Percentiles rank a stretch among this genome's conserved stretches.
Conservation (phyloP, 2,329 filamentous ascomycete genomes). For the Shiraia sp. region DNA sequence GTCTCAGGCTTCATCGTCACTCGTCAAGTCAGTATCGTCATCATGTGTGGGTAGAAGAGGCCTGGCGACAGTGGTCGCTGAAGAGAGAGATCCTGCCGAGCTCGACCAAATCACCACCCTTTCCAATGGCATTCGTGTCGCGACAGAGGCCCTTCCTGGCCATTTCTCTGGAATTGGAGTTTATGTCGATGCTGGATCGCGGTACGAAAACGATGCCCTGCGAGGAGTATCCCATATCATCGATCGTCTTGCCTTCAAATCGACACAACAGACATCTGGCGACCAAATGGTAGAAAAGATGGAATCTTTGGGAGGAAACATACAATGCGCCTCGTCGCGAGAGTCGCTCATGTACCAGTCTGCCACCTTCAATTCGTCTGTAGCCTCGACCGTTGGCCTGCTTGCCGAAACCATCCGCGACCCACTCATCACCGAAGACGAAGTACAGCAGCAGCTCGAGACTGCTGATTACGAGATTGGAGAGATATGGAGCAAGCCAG, state of each 20-base stretch:
- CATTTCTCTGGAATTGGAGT: slow-evolving; percentile 95
- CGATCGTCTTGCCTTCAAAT: slow-evolving; percentile 93
- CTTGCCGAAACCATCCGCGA: slow-evolving; percentile 93
- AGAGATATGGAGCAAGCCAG: slow-evolving; percentile 97
- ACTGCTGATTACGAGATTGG: slow-evolving; percentile 95
- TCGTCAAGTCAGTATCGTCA: slow-evolving; percentile 18
- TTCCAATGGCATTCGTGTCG: slow-evolving; percentile 89
- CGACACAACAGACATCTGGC: slow-evolving; percentile 69
- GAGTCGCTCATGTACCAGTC: slow-evolving; percentile 99
- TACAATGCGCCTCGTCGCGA: slow-evolving; percentile 92
- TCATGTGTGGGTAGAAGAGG: slow-evolving; percentile 27
- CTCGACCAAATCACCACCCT: slow-evolving; percentile 87
- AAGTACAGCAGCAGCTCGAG: slow-evolving; percentile 83
- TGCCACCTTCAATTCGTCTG: slow-evolving; percentile 93
- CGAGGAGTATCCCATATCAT: slow-evolving; percentile 94
- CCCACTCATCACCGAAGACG: slow-evolving; percentile 80
- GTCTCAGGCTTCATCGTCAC: slow-evolving; percentile 20
- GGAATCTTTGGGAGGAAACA: slow-evolving; percentile 89
- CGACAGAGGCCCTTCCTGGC: slow-evolving; percentile 90
- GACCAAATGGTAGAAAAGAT: slow-evolving; percentile 88
- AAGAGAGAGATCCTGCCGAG: slow-evolving; percentile 75
- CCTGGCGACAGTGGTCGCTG: slow-evolving; percentile 37
- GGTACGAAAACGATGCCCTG: slow-evolving; percentile 84
- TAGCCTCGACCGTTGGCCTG: slow-evolving; percentile 78
- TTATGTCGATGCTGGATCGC: slow-evolving; percentile 92